These are phyloP conservation scores for Rhizomucor miehei DNA, from an alignment of 371 early-diverging fungal genomes.

Conservation along the genomic window DNA sequence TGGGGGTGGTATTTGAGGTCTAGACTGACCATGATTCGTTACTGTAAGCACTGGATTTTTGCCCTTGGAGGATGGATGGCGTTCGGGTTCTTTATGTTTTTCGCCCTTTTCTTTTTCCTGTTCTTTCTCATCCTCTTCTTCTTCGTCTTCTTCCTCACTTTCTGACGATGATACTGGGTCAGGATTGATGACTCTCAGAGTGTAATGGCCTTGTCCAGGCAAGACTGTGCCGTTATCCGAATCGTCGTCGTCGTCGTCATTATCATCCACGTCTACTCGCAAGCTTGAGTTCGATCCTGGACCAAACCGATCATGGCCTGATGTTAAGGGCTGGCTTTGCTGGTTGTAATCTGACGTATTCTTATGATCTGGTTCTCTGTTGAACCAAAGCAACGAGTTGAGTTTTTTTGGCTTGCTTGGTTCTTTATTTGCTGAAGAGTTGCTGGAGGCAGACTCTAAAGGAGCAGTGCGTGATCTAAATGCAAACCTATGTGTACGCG, in stretches of 20 bases:
- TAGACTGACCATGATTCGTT: neutral
- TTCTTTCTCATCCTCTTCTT: conserved; percentile 1
- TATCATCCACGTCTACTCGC: conserved; percentile 1
- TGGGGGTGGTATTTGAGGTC: neutral
- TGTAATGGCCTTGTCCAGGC: conserved; percentile 8
- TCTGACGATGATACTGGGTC: conserved; percentile 15
- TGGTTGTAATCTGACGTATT: conserved; percentile 3
- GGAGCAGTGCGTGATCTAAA: conserved; percentile 12
- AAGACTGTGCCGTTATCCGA: conserved; percentile 7
- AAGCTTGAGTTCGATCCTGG: neutral
- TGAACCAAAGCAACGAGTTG: conserved; percentile 12
- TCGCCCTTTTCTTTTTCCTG: neutral
- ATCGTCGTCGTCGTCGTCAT: conserved; percentile 11
- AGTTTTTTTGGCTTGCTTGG: conserved; percentile 6
- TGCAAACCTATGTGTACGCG: conserved; percentile 5
- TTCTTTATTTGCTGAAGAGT: neutral
- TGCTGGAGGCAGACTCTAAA: neutral
- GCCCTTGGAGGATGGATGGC: conserved; percentile 1
- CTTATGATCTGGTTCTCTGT: neutral
- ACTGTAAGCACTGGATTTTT: neutral
- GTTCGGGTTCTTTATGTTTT: neutral
- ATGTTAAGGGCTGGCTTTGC: neutral
- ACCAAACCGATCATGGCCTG: neutral
- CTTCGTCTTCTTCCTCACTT: conserved; percentile 11
- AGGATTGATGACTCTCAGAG: conserved; percentile 24